phyloP scores from a whole-genome alignment of 495 filamentous ascomycete species.

The Parachaetomium inaequale region DNA sequence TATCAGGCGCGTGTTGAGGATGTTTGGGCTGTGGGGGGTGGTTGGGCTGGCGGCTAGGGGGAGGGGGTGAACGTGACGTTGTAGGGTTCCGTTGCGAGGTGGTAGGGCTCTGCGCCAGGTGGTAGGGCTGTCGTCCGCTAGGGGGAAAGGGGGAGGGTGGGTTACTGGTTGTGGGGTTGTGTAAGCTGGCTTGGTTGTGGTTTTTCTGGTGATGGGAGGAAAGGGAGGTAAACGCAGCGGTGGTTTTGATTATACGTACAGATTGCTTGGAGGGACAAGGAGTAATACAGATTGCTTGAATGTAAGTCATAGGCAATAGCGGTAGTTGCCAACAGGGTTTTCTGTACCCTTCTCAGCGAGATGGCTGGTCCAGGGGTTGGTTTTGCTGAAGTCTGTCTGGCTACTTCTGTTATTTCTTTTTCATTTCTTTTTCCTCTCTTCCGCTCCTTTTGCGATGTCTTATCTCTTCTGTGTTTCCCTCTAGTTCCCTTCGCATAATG shows the following conservation, averaged over 20 bases:
- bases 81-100: neutral
- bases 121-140: neutral
- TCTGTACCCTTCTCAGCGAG: neutral
- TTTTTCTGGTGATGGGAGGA: neutral
- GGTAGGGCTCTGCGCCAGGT: neutral
- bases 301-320: neutral
- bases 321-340: neutral
- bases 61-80: no score
- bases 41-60: neutral
- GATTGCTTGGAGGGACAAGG: neutral
- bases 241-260: neutral
- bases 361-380: neutral
- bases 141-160: neutral
- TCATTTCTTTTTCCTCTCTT: neutral
- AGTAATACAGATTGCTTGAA: neutral
- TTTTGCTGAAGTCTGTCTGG: neutral
- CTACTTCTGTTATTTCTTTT: neutral
- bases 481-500: no score
- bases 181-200: neutral
- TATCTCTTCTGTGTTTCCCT: no score
- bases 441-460: neutral
- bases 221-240: neutral
- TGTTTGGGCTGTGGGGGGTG: conserved; percentile 7
- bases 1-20: conserved; percentile 24
- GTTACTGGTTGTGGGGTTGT: neutral